Evolutionary conservation across 23 red algal species (phyloP), one percentile per base, ranked within the genome.

Genomic region (Gracilariopsis chorda): DNA sequence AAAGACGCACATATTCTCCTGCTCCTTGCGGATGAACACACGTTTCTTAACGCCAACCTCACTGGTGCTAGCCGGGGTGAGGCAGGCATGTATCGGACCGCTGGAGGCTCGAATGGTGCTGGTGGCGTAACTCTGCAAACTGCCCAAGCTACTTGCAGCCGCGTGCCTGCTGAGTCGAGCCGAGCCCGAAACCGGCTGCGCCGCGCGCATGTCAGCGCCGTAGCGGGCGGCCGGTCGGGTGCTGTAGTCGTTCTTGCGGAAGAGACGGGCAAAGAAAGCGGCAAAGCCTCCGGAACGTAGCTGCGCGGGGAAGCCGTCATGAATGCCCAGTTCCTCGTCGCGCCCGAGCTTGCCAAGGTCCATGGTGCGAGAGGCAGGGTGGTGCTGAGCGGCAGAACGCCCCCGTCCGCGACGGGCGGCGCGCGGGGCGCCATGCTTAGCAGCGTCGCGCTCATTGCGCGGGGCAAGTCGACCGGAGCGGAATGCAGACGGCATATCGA

Each of bases 21-120:
- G 19, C 41, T 82, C 78, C 41, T 61, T 67, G 27, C 78, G 28
- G n/a, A 84, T 51, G 25, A 78, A 33, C 45, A 92, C 57, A n/a
- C 89, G 57, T 21, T 90, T 90, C 86, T 90, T 77, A 27, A 90
- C 44, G 45, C 68, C 86, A 36, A 78, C 86, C 53, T 90, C 86
- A 78, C 86, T 90, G 27, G 86, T 90, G 28, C 86, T 90, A 47
- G 61, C 72, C 53, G 48, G 86, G 39, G 82, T 56, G 48, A 90
- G 29, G 41, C 86, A 90, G 21, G 61, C 69, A 60, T 56, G 86
- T 33, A 90, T 63, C 7, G 86, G 86, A 10, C 86, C 86, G 7
- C 52, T 77, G 53, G 34, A 57, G 34, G 82, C 82, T 21, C 72
- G 68, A 46, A 90, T 78, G 16, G 86, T 90, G 8, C 57, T 63